These are phyloP conservation scores for Cornus controversa DNA, from an alignment of 148 eudicot species.

Conservation along the genomic window DNA sequence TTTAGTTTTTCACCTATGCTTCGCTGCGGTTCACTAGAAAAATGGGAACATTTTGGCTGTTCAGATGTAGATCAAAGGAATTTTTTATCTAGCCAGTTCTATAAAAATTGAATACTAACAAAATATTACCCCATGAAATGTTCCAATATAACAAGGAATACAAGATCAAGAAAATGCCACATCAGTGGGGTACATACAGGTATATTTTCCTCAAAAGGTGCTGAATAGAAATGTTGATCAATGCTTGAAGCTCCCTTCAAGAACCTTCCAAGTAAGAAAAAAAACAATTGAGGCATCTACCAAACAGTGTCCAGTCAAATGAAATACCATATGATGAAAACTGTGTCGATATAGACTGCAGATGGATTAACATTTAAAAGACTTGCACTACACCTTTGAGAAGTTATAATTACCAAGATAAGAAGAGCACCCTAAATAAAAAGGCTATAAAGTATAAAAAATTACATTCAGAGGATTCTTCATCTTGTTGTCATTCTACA, in stretches of 20 bases:
- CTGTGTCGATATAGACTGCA: not conserved
- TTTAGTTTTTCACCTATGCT: too few species aligned
- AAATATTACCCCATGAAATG: not conserved
- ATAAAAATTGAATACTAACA: not conserved
- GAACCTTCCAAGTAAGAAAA: too few species aligned
- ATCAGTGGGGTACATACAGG: slow-evolving; percentile 12
- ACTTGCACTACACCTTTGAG: not conserved
- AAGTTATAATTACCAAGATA: not conserved
- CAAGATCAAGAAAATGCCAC: slow-evolving; percentile 6
- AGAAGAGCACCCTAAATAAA: not conserved
- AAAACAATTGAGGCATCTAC: too few species aligned
- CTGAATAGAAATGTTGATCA: too few species aligned
- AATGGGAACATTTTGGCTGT: too few species aligned
- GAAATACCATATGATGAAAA: not conserved
- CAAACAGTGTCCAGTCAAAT: not conserved
- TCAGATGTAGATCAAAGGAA: too few species aligned
- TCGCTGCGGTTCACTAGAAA: too few species aligned
- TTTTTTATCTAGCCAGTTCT: not conserved
- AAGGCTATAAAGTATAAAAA: not conserved
- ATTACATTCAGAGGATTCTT: not conserved
- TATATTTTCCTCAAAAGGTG: too few species aligned
- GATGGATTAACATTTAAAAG: not conserved
- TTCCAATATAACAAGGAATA: not conserved
- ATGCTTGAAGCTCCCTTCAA: too few species aligned
- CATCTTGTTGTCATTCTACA: not conserved